These are phyloP conservation scores for Serendipita sp. DNA, from an alignment of 768 basidiomycete genomes.

Conservation along the genomic window DNA sequence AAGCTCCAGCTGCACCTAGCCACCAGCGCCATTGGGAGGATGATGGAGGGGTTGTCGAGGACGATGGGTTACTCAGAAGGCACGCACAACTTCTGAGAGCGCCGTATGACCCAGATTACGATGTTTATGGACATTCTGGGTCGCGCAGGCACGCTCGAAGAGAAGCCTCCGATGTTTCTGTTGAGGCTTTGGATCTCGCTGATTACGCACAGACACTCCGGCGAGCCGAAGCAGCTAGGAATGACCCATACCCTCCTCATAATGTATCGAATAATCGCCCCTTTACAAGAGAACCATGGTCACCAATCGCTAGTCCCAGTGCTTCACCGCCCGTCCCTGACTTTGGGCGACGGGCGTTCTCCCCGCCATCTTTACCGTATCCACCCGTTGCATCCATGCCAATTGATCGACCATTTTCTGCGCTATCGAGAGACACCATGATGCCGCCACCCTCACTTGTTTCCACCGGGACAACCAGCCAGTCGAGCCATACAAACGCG, in stretches of 20 bases:
- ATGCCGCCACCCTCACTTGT: conserved; percentile 24
- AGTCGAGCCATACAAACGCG: conserved; percentile 3
- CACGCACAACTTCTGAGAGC: neutral
- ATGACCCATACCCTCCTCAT: conserved; percentile 1
- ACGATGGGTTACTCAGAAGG: neutral
- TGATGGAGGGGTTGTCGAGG: neutral
- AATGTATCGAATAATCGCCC: neutral
- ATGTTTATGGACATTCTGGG: neutral
- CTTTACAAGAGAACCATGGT: neutral
- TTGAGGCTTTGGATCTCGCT: conserved; percentile 57
- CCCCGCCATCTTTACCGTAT: conserved; percentile 1
- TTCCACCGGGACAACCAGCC: conserved; percentile 26
- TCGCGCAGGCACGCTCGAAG: conserved; percentile 12
- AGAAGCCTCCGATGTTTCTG: conserved; percentile 46
- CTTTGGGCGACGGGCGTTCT: neutral
- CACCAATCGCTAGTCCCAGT: neutral
- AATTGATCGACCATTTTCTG: conserved; percentile 9
- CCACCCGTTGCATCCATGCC: neutral
- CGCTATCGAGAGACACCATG: conserved; percentile 11
- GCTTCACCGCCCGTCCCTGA: neutral
- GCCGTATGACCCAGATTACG: neutral
- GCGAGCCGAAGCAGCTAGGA: conserved; percentile 6
- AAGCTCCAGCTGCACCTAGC: neutral
- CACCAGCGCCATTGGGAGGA: neutral
- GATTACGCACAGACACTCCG: conserved; percentile 45